Evolutionary conservation across 768 basidiomycete genomes (phyloP), one percentile per base, ranked within the genome.

Genomic region (Termitomyces eurrhizus): DNA sequence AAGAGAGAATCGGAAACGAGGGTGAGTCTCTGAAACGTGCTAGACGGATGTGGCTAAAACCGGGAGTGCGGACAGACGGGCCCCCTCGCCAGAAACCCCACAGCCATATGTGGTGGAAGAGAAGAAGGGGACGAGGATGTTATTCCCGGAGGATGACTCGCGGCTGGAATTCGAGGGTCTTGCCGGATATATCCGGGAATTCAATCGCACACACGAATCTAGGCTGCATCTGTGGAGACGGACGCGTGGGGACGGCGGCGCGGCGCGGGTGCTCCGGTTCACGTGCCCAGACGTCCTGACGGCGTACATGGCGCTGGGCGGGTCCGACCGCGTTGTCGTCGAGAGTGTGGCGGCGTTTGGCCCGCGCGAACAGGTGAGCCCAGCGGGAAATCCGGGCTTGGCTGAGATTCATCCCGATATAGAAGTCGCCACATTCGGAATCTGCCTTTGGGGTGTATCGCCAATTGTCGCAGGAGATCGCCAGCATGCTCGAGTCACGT

Each of bases 271-370:
- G 45, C 67, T 92, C 35, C 83, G 88, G 44, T 82, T 89, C 63
- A 76, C 75, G 16, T 83, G 90, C 58, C 75, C 76, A 2, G 88
- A 92, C 64, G 85, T 91, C 52, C 72, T 91, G 58, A 83, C 78
- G 7, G 84, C 85, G 58, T 92, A 86, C 74, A 67, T 91, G 48
- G 83, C 81, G 7, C 71, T 86, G 39, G 77, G 78, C 56, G 60
- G 74, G n/a, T 61, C 66, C 5, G 73, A 85, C 42, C 64, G 81
- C 11, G 48, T 64, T 0, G n/a, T 63, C 13, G 80, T 87, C 35
- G 88, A 90, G 66, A 87, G 79, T 57, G 78, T 89, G 48, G 79
- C 84, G n/a, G 82, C 80, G 11, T 89, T 91, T 69, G 90, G 88
- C 7, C 85, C 90, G 26, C 77, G 90, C 66, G 91, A 93, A 75